A percentile compares a stretch with the other conserved stretches of the same genome.
phyloP scores from a whole-genome alignment of 1,139 yeast genomes.

The Scheffersomyces quercinus region DNA sequence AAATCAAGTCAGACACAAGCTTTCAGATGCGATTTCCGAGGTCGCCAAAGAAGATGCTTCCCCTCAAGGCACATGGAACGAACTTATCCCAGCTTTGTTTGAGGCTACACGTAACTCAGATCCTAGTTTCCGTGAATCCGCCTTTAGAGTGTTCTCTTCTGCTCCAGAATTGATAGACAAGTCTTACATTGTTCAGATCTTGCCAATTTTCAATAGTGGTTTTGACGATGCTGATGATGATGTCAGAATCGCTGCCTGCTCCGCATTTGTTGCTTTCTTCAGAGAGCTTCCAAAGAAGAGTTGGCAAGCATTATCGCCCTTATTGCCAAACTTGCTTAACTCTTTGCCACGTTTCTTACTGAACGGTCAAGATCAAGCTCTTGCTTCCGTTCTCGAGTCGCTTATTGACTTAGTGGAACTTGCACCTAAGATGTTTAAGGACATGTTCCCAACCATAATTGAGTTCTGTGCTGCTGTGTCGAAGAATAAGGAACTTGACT shows the following conservation, averaged over 20 bases:
- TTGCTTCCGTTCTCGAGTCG: constrained; percentile 85
- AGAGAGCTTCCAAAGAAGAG: constrained; percentile 72
- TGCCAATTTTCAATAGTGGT: constrained; percentile 75
- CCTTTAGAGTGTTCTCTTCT: constrained; percentile 84
- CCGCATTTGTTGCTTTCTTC: constrained; percentile 90
- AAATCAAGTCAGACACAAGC: constrained; percentile 79
- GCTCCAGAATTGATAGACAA: constrained; percentile 77
- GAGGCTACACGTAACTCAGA: constrained; percentile 64
- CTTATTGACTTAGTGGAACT: constrained; percentile 86
- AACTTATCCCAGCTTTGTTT: constrained; percentile 71
- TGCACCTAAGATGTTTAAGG: constrained; percentile 92
- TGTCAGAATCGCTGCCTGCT: constrained; percentile 88
- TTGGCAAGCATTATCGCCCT: constrained; percentile 76
- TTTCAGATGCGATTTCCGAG: constrained; percentile 93
- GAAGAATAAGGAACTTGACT: constrained; percentile 77
- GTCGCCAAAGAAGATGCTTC: constrained; percentile 68
- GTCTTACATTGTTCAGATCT: constrained; percentile 53
- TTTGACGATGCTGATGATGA: constrained; percentile 77
- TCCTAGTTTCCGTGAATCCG: constrained; percentile 81
- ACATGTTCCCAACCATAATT: constrained; percentile 83
- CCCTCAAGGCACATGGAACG: constrained; percentile 67
- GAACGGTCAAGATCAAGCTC: constrained; percentile 75
- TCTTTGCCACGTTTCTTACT: constrained; percentile 83
- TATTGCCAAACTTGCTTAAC: constrained; percentile 80
- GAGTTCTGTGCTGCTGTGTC: constrained; percentile 82